phyloP scores from a whole-genome alignment of 176 grass and related monocot species.

The Bonia amplexicaulis region DNA sequence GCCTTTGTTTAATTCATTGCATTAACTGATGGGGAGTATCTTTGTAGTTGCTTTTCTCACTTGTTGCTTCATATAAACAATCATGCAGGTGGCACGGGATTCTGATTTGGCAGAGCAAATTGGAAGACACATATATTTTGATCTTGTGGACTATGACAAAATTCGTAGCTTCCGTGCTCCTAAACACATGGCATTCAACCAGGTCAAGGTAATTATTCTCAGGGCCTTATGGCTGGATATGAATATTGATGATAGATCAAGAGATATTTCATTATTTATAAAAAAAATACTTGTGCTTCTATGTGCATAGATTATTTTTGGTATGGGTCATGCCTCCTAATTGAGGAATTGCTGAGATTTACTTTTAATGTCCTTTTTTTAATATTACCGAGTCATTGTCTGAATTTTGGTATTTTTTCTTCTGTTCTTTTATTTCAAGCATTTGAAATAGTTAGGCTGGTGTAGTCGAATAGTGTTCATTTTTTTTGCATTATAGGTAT shows the following conservation, averaged over 20 bases:
- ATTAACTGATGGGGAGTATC: not conserved
- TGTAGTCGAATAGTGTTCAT: not conserved
- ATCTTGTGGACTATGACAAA: constrained; percentile 68
- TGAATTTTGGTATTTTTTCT: not conserved
- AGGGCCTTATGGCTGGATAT: constrained; percentile 9
- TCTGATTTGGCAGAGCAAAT: constrained; percentile 62
- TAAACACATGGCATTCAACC: constrained; percentile 46
- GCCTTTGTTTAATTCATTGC: not conserved
- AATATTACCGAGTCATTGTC: not conserved
- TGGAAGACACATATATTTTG: constrained; percentile 54
- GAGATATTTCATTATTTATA: not conserved
- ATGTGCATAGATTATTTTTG: not conserved
- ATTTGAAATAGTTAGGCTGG: not conserved
- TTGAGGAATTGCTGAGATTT: not conserved
- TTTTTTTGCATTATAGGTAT: not conserved
- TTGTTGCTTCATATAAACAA: constrained; percentile 6
- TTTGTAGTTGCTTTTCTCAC: constrained; percentile 17
- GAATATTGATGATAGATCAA: not conserved
- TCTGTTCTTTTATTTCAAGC: not conserved
- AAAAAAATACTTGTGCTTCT: not conserved
- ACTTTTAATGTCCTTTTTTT: not conserved
- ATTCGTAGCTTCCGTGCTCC: constrained; percentile 47
- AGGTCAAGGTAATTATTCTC: constrained; percentile 54
- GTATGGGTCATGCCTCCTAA: not conserved
- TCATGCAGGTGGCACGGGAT: constrained; percentile 47